These are phyloP conservation scores for Nakataea oryzae DNA, from an alignment of 2,329 filamentous ascomycete species.

Conservation along the genomic window DNA sequence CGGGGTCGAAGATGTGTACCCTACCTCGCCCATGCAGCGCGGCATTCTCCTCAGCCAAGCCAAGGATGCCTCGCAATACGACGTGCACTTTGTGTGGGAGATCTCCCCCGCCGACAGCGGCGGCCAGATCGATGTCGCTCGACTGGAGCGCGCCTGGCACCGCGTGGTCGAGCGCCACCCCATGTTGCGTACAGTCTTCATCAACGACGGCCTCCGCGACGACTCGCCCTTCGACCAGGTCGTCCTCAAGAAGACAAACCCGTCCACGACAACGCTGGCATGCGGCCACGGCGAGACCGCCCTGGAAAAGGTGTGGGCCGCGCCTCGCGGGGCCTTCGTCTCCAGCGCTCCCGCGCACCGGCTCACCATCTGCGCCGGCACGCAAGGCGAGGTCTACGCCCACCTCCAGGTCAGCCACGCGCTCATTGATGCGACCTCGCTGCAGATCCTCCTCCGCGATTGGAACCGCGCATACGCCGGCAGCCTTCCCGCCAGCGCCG, in stretches of 20 bases:
- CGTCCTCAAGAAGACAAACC: background rate
- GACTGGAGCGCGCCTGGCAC: constrained; percentile 5
- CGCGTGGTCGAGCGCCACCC: constrained; percentile 13
- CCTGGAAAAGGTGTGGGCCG: constrained; percentile 13
- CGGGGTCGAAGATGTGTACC: constrained; percentile 28
- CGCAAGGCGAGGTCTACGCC: background rate
- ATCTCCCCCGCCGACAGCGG: background rate
- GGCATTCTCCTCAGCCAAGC: constrained; percentile 6
- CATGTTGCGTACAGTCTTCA: constrained; percentile 17
- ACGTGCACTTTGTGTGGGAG: constrained; percentile 5
- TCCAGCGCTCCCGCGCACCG: background rate
- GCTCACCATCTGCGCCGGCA: constrained; percentile 3
- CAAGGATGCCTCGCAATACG: constrained; percentile 7
- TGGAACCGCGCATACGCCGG: constrained; percentile 12
- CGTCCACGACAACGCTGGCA: too few species aligned
- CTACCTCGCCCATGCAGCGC: constrained; percentile 23
- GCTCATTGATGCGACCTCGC: constrained; percentile 21
- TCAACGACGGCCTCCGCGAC: constrained; percentile 9
- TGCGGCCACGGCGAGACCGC: background rate
- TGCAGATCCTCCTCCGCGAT: constrained; percentile 14
- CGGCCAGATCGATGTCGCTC: background rate
- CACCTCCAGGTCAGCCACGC: constrained; percentile 22
- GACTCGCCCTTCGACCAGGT: constrained; percentile 9
- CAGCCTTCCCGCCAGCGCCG: constrained; percentile 7
- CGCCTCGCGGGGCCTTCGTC: constrained; percentile 3